phyloP scores from a whole-genome alignment of 129 eudicot species.

The Gnaphalium uliginosum region DNA sequence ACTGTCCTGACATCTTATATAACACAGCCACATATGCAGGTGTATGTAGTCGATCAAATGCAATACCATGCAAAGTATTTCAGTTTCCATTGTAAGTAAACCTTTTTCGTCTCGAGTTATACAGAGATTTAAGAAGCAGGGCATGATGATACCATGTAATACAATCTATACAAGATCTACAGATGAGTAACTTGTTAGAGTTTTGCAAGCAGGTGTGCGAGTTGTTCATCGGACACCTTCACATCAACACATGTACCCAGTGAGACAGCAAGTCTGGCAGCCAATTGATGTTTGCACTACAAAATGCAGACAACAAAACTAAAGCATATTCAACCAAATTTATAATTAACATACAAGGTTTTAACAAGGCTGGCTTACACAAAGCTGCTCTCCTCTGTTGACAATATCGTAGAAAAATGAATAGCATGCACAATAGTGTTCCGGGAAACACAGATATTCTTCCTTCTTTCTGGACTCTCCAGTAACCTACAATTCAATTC shows the following conservation, averaged over 20 bases:
- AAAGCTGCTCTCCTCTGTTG: constrained; percentile 83
- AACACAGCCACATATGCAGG: not conserved
- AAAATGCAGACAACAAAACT: not conserved
- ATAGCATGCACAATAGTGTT: constrained; percentile 81
- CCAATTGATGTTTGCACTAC: constrained; percentile 95
- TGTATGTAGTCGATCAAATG: not conserved
- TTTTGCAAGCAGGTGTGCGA: constrained; percentile 59
- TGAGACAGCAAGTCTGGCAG: constrained; percentile 80
- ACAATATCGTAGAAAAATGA: constrained; percentile 80
- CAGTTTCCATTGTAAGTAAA: not conserved
- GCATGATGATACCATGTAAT: not conserved
- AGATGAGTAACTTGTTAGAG: constrained; percentile 29
- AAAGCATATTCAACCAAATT: not conserved
- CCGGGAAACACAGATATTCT: constrained; percentile 76
- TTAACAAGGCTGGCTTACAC: constrained; percentile 42
- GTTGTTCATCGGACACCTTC: constrained; percentile 79
- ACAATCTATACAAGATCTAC: not conserved
- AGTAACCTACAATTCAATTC: constrained; percentile 42
- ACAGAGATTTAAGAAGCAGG: not conserved
- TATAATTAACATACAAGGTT: not conserved
- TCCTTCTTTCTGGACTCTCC: constrained; percentile 88
- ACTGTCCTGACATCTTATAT: not conserved
- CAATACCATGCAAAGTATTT: not conserved
- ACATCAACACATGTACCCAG: constrained; percentile 65
- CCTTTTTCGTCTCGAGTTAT: not conserved